These are phyloP conservation scores for Kazachstania kunashirensis DNA, from an alignment of 805 yeast species.

Conservation along the genomic window DNA sequence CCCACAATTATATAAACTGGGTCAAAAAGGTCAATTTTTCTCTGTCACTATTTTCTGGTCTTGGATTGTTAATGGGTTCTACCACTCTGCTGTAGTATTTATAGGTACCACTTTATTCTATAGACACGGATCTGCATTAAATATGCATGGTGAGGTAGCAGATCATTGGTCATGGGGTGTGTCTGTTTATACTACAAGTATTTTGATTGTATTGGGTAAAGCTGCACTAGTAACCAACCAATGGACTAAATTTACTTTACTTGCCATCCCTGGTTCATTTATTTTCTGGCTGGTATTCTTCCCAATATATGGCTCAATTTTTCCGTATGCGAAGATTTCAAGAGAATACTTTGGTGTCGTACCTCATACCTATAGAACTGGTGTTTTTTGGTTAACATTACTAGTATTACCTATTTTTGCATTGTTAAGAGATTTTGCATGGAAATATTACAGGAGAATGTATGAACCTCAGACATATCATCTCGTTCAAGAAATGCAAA, in stretches of 20 bases:
- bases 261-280: slow-evolving; percentile 94
- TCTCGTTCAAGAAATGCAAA: slow-evolving; percentile 92
- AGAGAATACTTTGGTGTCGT: slow-evolving; percentile 76
- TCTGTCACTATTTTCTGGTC: slow-evolving; percentile 93
- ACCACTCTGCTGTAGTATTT: slow-evolving; percentile 80
- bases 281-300: slow-evolving; percentile 72
- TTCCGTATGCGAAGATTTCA: slow-evolving; percentile 76
- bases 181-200: slow-evolving; percentile 76
- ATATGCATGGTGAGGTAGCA: slow-evolving; percentile 53
- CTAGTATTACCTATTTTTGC: slow-evolving; percentile 72
- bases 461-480: slow-evolving; percentile 89
- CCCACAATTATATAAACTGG: slow-evolving; percentile 85
- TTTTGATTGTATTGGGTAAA: slow-evolving; percentile 83
- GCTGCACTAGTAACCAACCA: slow-evolving; percentile 85
- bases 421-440: slow-evolving; percentile 74
- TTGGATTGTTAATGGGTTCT: slow-evolving; percentile 93
- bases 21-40: slow-evolving; percentile 81
- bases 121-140: slow-evolving; percentile 53
- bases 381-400: slow-evolving; percentile 73
- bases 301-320: slow-evolving; percentile 79
- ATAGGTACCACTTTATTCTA: slow-evolving; percentile 63
- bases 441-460: slow-evolving; percentile 92
- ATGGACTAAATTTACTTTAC: slow-evolving; percentile 88
- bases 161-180: slow-evolving; percentile 97
- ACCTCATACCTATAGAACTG: slow-evolving; percentile 63